Conservation (phyloP, 2,329 filamentous ascomycete genomes). For the Colletotrichum gigasporum region DNA sequence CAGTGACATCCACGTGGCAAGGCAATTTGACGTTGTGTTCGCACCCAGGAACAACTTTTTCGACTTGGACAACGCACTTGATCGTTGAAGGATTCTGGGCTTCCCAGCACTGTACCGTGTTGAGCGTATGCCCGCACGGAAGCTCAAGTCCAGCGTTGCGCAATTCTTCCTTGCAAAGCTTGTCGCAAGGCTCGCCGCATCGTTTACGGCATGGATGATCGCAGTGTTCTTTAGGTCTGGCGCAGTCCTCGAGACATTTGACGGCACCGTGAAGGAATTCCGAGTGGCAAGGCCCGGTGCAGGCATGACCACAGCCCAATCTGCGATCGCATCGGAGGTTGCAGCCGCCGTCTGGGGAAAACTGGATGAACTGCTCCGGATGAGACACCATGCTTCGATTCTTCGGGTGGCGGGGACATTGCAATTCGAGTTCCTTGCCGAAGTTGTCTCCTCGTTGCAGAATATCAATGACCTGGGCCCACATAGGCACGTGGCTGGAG, state of each 20-base stretch:
- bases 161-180: slow-evolving; percentile 46
- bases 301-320: slow-evolving; percentile 59
- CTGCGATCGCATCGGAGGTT: slow-evolving; percentile 57
- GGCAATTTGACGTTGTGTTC: slow-evolving; percentile 58
- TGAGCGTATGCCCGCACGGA: slow-evolving; percentile 52
- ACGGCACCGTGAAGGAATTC: slow-evolving; percentile 56
- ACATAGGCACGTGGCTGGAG: slow-evolving; percentile 68
- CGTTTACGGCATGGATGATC: slow-evolving; percentile 51
- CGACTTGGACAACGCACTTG: slow-evolving; percentile 56
- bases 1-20: slow-evolving; percentile 59
- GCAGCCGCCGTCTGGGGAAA: slow-evolving; percentile 73
- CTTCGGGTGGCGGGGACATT: slow-evolving; percentile 69
- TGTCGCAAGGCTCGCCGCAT: slow-evolving; percentile 55
- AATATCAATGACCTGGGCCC: slow-evolving; percentile 65
- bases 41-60: slow-evolving; percentile 62
- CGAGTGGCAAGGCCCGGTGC: slow-evolving; percentile 57
- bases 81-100: slow-evolving; percentile 55
- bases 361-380: slow-evolving; percentile 65
- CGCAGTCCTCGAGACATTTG: slow-evolving; percentile 55
- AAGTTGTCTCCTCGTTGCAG: slow-evolving; percentile 56
- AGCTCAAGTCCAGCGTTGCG: slow-evolving; percentile 41
- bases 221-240: slow-evolving; percentile 51
- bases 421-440: slow-evolving; percentile 60
- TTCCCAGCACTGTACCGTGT: slow-evolving; percentile 47
- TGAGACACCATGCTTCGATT: slow-evolving; percentile 57